These are phyloP conservation scores for Ganoderma lucidum DNA, from an alignment of 1,284 basidiomycete species.

Conservation along the genomic window DNA sequence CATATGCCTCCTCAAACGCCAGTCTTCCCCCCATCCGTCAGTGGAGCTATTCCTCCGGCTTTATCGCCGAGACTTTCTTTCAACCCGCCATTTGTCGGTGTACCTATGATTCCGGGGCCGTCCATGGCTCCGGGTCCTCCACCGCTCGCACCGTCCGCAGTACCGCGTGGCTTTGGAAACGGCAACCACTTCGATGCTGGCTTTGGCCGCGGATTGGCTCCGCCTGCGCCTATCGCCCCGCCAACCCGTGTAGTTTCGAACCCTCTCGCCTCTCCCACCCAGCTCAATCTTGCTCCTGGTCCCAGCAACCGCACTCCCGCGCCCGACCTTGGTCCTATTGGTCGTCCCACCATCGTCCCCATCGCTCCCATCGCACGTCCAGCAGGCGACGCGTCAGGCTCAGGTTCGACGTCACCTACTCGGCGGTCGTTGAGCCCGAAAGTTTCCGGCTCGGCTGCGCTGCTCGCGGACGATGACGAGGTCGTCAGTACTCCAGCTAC, in stretches of 20 bases:
- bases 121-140: conserved; percentile 52
- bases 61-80: conserved; percentile 58
- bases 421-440: conserved; percentile 78
- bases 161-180: conserved; percentile 58
- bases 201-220: conserved; percentile 50
- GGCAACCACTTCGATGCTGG: conserved; percentile 58
- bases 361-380: conserved; percentile 54
- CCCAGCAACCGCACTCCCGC: conserved; percentile 44
- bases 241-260: conserved; percentile 45
- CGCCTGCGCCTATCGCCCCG: conserved; percentile 61
- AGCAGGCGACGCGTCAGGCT: conserved; percentile 54
- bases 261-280: conserved; percentile 49
- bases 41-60: conserved; percentile 52
- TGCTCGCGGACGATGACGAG: conserved; percentile 80
- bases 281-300: conserved; percentile 41
- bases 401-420: conserved; percentile 68
- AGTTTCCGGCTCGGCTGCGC: conserved; percentile 77
- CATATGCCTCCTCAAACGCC: conserved; percentile 46
- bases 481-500: conserved; percentile 60
- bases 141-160: conserved; percentile 58
- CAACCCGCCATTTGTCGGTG: conserved; percentile 51
- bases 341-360: conserved; percentile 54
- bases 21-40: conserved; percentile 51
- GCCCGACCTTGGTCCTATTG: conserved; percentile 65
- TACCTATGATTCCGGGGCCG: conserved; percentile 47